A percentile compares a stretch with the other conserved stretches of the same genome.
Evolutionary conservation across 148 eudicot genomes (phyloP).

Genomic region (Tetragonia tetragonoides): DNA sequence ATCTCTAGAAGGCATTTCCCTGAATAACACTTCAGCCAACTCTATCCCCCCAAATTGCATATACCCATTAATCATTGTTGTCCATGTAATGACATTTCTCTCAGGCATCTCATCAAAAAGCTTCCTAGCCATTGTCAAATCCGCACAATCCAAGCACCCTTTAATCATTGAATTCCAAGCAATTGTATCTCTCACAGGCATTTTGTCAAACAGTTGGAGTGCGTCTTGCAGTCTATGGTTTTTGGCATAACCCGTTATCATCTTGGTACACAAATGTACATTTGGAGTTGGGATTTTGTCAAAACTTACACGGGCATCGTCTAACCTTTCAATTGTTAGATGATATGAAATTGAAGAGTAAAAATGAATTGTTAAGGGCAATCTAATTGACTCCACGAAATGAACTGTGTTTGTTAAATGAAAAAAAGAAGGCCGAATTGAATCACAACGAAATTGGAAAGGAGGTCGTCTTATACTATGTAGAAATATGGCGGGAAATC

Average conservation of each 20-base stretch:
- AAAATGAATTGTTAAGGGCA: background rate
- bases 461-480: background rate
- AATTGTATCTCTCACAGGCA: constrained; percentile 54
- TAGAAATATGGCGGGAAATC: no score
- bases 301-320: constrained; percentile 33
- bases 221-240: constrained; percentile 50
- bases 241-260: constrained; percentile 37
- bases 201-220: constrained; percentile 59
- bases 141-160: constrained; percentile 72
- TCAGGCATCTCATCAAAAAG: constrained; percentile 66
- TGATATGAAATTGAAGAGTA: constrained; percentile 30
- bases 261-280: constrained; percentile 51
- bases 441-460: background rate
- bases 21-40: constrained; percentile 57
- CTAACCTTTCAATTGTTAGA: constrained; percentile 25
- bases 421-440: background rate
- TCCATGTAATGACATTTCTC: constrained; percentile 69
- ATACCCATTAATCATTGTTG: constrained; percentile 71
- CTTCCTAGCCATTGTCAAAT: constrained; percentile 38
- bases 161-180: constrained; percentile 72
- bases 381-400: background rate
- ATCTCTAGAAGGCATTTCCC: constrained; percentile 66
- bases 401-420: background rate
- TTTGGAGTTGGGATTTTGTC: constrained; percentile 35
- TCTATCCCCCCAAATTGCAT: constrained; percentile 47